Conservation (phyloP, 192 early-diverging fungal species). For the Haplosporangium gracile region DNA sequence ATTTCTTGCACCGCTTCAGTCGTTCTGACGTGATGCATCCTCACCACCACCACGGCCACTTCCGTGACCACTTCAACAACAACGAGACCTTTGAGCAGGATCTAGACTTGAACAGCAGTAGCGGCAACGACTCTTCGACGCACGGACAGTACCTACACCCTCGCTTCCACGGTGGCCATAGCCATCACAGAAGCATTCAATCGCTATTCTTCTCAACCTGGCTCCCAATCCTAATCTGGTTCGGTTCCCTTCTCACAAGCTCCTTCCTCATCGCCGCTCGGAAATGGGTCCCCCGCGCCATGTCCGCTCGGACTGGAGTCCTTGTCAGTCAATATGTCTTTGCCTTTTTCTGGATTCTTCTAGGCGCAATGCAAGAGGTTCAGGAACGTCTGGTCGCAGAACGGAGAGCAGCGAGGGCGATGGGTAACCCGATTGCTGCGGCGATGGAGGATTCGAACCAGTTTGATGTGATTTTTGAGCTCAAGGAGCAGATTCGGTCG, state of each 20-base stretch:
- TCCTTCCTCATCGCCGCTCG: conserved; percentile 9
- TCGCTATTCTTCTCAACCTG: conserved; percentile 18
- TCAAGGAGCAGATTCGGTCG: conserved; percentile 3
- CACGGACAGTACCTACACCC: background rate
- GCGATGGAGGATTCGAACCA: conserved; percentile 16
- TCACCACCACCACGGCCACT: background rate
- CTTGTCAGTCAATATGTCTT: conserved; percentile 38
- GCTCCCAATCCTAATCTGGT: conserved; percentile 30
- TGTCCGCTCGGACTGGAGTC: conserved; percentile 25
- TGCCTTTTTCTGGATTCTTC: conserved; percentile 30
- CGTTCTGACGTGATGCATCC: background rate
- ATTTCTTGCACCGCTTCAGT: conserved; percentile 12
- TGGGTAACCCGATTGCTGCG: background rate
- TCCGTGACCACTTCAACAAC: background rate
- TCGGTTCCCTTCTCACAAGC: background rate
- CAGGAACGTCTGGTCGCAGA: conserved; percentile 19
- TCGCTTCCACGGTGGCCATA: background rate
- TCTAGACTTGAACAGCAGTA: background rate
- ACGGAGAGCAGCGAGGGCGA: background rate
- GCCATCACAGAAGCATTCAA: background rate
- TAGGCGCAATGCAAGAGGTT: conserved; percentile 27
- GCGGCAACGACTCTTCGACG: no score
- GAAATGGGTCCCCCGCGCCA: conserved; percentile 23
- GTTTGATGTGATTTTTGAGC: conserved; percentile 8
- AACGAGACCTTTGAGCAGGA: background rate